phyloP scores from a whole-genome alignment of 371 early-diverging fungal genomes.

The Mucor lusitanicus region DNA sequence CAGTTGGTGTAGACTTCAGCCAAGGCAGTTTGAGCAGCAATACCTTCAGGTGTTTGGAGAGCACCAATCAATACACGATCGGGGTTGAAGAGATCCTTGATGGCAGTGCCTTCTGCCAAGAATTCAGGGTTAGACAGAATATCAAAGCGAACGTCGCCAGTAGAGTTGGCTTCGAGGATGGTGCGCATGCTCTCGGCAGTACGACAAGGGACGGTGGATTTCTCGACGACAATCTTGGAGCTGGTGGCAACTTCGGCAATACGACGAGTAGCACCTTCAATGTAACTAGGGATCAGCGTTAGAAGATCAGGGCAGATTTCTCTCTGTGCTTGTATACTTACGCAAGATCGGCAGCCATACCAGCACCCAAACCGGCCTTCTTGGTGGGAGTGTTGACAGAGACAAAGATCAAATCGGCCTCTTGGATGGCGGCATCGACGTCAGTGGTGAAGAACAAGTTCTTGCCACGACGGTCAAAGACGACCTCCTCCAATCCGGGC shows the following conservation, averaged over 20 bases:
- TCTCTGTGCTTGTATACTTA: slow-evolving; percentile 36
- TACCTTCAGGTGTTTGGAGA: slow-evolving; percentile 75
- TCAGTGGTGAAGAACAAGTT: slow-evolving; percentile 90
- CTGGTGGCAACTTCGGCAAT: slow-evolving; percentile 86
- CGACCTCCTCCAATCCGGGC: slow-evolving; percentile 89
- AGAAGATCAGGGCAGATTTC: too few relatives aligned
- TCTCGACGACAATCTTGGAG: slow-evolving; percentile 92
- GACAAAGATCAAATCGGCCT: slow-evolving; percentile 89
- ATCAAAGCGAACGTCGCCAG: slow-evolving; percentile 73
- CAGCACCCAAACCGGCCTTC: slow-evolving; percentile 80
- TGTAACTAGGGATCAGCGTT: slow-evolving; percentile 52
- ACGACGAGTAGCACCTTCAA: slow-evolving; percentile 85
- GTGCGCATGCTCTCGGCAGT: slow-evolving; percentile 90
- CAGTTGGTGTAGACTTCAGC: slow-evolving; percentile 81
- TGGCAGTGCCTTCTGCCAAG: slow-evolving; percentile 94
- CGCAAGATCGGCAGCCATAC: slow-evolving; percentile 86
- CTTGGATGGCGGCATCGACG: slow-evolving; percentile 71
- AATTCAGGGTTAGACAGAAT: slow-evolving; percentile 97
- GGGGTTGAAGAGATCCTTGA: slow-evolving; percentile 82
- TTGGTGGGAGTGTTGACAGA: slow-evolving; percentile 92
- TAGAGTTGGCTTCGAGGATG: slow-evolving; percentile 85
- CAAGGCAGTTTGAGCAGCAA: slow-evolving; percentile 77
- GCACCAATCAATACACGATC: slow-evolving; percentile 95
- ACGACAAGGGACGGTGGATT: slow-evolving; percentile 95
- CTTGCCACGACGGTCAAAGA: slow-evolving; percentile 70